Evolutionary conservation across 768 basidiomycete species (phyloP).

Genomic region (Mycena vulgaris): DNA sequence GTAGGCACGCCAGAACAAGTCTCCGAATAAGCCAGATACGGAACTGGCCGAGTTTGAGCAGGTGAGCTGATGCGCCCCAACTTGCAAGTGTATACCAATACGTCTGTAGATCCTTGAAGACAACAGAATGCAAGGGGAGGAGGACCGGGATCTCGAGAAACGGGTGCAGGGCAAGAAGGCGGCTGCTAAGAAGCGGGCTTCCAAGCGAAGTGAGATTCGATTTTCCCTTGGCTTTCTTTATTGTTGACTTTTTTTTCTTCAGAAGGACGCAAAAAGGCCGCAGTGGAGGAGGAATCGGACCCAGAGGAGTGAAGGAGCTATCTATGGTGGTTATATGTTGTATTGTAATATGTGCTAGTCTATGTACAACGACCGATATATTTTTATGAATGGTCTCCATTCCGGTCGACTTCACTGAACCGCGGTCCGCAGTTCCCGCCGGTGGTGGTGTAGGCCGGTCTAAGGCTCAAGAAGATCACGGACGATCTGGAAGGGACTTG

Average conservation of each 20-base stretch:
- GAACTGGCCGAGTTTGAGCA: constrained; percentile 96
- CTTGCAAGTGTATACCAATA: constrained; percentile 13
- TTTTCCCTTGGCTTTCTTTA: not conserved
- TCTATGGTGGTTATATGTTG: not conserved
- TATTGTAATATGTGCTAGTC: not conserved
- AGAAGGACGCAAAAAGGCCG: constrained; percentile 42
- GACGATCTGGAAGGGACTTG: too few species aligned
- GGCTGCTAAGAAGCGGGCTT: constrained; percentile 80
- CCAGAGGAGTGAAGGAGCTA: not conserved
- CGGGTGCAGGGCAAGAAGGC: constrained; percentile 89
- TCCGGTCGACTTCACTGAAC: too few species aligned
- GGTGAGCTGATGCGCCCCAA: constrained; percentile 55
- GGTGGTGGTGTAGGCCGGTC: too few species aligned
- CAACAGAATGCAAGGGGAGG: constrained; percentile 86
- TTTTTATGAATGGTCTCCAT: too few species aligned
- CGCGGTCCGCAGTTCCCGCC: too few species aligned
- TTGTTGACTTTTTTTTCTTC: not conserved
- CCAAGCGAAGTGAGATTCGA: constrained; percentile 56
- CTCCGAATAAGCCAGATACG: constrained; percentile 91
- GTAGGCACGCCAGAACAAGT: constrained; percentile 91
- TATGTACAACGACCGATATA: too few species aligned
- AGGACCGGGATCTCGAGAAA: constrained; percentile 92
- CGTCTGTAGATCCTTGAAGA: constrained; percentile 83
- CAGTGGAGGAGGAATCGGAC: constrained; percentile 25
- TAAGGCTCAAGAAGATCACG: too few species aligned